Conservation (phyloP, 2,329 filamentous ascomycete genomes). For the Onygenales sp. region DNA sequence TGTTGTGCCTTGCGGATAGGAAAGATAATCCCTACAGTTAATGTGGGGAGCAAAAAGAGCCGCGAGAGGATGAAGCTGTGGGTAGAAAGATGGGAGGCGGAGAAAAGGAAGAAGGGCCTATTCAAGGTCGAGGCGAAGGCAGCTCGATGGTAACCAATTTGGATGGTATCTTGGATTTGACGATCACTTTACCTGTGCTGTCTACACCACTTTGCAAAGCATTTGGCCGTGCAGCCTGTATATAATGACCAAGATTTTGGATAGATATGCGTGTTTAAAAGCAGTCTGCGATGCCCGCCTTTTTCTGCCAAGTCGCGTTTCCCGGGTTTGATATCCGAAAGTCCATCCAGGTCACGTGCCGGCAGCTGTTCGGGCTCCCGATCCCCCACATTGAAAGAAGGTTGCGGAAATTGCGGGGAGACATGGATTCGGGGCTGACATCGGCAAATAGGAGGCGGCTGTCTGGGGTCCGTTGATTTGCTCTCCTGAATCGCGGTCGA, state of each 20-base stretch:
- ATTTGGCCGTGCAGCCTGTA: not conserved
- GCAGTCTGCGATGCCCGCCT: too few species aligned
- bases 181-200: too few species aligned
- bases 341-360: not conserved
- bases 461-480: not conserved
- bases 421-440: not conserved
- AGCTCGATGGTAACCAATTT: constrained; percentile 15
- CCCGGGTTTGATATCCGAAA: not conserved
- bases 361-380: not conserved
- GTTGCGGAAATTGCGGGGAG: not conserved
- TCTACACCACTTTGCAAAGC: not conserved
- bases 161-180: not conserved
- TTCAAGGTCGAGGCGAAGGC: constrained; percentile 35
- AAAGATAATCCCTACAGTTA: constrained; percentile 87
- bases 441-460: not conserved
- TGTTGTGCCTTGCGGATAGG: constrained; percentile 79
- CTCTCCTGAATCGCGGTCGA: not conserved
- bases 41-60: constrained; percentile 57
- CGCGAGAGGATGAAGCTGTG: constrained; percentile 58
- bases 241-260: not conserved
- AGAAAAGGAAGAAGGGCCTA: constrained; percentile 54
- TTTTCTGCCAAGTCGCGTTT: too few species aligned
- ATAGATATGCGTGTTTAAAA: not conserved
- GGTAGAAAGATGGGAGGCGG: constrained; percentile 54
- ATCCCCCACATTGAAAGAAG: not conserved